Evolutionary conservation across 371 early-diverging fungal genomes (phyloP), one percentile per base, ranked within the genome.

Genomic region (Circinella minor): DNA sequence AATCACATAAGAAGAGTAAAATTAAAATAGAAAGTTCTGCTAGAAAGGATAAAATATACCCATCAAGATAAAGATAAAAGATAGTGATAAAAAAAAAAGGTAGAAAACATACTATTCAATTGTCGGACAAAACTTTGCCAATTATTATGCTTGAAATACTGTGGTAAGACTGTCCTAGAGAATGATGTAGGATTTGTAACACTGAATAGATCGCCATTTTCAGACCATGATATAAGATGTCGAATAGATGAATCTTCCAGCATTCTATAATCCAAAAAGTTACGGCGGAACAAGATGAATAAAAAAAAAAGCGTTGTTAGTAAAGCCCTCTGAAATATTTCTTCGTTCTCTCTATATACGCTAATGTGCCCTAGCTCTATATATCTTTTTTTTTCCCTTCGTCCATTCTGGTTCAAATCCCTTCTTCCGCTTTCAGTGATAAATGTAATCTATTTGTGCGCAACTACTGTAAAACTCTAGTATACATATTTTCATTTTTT

Each of bases 71-170:
- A 27, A 27, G 27, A 27, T 27, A 27, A 27, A 1, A 27, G 27
- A 47, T 15, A 3, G 1, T 15, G 3, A 47, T 11, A 47, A 9
- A 47, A 47, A 51, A n/a, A 51, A 51, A 51, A 14, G 27, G 7
- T 7, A 17, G 18, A 38, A 7, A 18, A 65, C 71, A 72, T 80
- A 84, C 84, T 93, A 77, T 96, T 95, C 13, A 95, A 81, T 78
- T 95, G 95, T 49, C 95, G 85, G 13, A 95, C 92, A 84, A 96
- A 95, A 61, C 90, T 91, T 65, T 90, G 89, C 83, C 92, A 90
- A 74, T 96, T 95, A 73, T 89, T 92, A 81, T 95, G 94, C 74
- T 93, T 95, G 77, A 94, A 96, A 76, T 92, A 90, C 63, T 86
- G 89, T 11, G 94, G 92, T 59, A 97, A 70, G 0, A 86, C 82